These are phyloP conservation scores for Neoarthrinium moseri DNA, from an alignment of 2,329 filamentous ascomycete species.

Conservation along the genomic window DNA sequence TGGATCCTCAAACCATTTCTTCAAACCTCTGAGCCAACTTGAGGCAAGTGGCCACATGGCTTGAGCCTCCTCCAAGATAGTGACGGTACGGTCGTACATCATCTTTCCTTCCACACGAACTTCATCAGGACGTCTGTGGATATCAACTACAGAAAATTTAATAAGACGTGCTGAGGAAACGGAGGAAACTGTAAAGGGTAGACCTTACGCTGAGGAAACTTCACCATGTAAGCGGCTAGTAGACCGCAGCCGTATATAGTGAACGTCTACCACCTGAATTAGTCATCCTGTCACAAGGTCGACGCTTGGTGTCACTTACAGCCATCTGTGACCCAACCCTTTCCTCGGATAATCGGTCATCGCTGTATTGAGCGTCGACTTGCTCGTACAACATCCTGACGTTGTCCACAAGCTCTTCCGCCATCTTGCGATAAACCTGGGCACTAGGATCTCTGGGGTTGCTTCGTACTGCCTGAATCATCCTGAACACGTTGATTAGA, in stretches of 20 bases:
- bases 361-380: constrained; percentile 47
- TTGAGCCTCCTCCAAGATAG: constrained; percentile 46
- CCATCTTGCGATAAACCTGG: constrained; percentile 42
- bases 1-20: constrained; percentile 44
- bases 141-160: constrained; percentile 9
- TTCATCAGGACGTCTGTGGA: constrained; percentile 32
- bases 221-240: constrained; percentile 50
- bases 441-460: constrained; percentile 30
- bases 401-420: constrained; percentile 47
- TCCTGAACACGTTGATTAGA: too few relatives aligned
- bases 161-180: neutral
- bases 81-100: constrained; percentile 45
- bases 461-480: constrained; percentile 39
- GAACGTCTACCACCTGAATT: constrained; percentile 39
- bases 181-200: neutral
- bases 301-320: constrained; percentile 25
- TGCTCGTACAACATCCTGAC: constrained; percentile 48
- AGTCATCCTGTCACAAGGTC: neutral
- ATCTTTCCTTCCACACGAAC: constrained; percentile 39
- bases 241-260: constrained; percentile 55
- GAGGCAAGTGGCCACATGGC: constrained; percentile 51
- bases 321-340: constrained; percentile 54
- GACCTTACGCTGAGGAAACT: constrained; percentile 46
- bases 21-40: constrained; percentile 51
- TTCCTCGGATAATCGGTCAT: constrained; percentile 42